These are phyloP conservation scores for Pontederia paniculata DNA, from an alignment of 176 grass and related monocot genomes.

Conservation along the genomic window DNA sequence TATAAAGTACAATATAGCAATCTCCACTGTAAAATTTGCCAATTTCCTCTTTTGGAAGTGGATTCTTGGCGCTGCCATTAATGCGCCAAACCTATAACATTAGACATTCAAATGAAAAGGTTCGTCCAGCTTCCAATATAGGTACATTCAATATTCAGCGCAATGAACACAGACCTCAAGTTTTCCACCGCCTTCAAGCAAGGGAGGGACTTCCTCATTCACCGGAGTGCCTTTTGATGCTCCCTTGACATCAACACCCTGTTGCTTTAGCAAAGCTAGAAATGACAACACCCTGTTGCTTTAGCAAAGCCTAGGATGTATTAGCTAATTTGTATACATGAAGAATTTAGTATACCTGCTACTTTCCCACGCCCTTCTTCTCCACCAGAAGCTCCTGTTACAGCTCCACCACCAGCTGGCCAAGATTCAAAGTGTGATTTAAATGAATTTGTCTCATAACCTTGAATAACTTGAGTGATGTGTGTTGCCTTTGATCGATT, in stretches of 20 bases:
- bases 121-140: conserved; percentile 4
- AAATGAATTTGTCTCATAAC: conserved; percentile 77
- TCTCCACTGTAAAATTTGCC: conserved; percentile 94
- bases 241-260: conserved; percentile 85
- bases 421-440: conserved; percentile 95
- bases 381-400: conserved; percentile 34
- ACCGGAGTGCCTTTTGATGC: conserved; percentile 48
- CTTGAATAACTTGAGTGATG: conserved; percentile 84
- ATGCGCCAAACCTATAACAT: conserved; percentile 72
- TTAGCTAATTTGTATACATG: not conserved
- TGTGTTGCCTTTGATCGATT: conserved; percentile 74
- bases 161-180: conserved; percentile 53
- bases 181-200: conserved; percentile 88
- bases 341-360: conserved; percentile 43
- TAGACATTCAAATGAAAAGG: conserved; percentile 13
- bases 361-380: conserved; percentile 95
- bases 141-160: conserved; percentile 12
- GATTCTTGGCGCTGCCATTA: conserved; percentile 55
- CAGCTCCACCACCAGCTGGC: conserved; percentile 49
- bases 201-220: conserved; percentile 94
- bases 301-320: not conserved
- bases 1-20: conserved; percentile 85
- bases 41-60: conserved; percentile 64
- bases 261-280: conserved; percentile 84
- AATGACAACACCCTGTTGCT: conserved; percentile 14